phyloP scores from a whole-genome alignment of 768 basidiomycete genomes.

The Asterophora parasitica region DNA sequence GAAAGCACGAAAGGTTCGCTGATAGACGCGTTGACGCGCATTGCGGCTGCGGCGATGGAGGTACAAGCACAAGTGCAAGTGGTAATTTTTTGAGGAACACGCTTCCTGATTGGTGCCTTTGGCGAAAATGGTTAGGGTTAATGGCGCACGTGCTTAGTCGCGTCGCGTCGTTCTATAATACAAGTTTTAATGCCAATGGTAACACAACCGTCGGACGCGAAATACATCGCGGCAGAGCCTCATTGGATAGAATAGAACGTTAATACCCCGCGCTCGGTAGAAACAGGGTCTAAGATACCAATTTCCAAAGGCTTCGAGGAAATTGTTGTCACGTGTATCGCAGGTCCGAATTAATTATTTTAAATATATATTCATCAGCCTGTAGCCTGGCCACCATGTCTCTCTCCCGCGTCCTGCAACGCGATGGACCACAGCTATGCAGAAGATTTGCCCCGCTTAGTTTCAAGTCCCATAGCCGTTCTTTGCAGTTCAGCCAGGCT shows the following conservation, averaged over 20 bases:
- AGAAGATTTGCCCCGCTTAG: background rate
- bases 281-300: background rate
- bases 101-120: conserved; percentile 4
- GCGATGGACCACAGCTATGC: background rate
- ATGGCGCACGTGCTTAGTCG: conserved; percentile 10
- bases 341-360: too few relatives aligned
- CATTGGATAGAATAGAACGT: too few relatives aligned
- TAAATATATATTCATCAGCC: too few relatives aligned
- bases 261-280: too few relatives aligned
- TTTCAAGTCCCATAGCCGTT: background rate
- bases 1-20: conserved; percentile 36
- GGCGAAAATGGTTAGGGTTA: conserved; percentile 4
- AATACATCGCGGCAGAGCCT: too few relatives aligned
- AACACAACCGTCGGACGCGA: too few relatives aligned
- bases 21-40: conserved; percentile 21
- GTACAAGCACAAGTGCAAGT: conserved; percentile 1
- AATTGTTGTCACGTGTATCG: background rate
- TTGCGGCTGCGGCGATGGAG: conserved; percentile 9
- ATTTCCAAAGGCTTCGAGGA: background rate
- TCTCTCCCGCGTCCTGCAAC: conserved; percentile 8
- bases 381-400: conserved; percentile 7
- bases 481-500: background rate
- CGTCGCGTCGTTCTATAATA: conserved; percentile 11
- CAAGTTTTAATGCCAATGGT: too few relatives aligned
- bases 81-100: conserved; percentile 16